Percentiles rank a stretch among this genome's conserved stretches.
Conservation (phyloP, 2,329 filamentous ascomycete species). For the Pestalotiopsis sp. region DNA sequence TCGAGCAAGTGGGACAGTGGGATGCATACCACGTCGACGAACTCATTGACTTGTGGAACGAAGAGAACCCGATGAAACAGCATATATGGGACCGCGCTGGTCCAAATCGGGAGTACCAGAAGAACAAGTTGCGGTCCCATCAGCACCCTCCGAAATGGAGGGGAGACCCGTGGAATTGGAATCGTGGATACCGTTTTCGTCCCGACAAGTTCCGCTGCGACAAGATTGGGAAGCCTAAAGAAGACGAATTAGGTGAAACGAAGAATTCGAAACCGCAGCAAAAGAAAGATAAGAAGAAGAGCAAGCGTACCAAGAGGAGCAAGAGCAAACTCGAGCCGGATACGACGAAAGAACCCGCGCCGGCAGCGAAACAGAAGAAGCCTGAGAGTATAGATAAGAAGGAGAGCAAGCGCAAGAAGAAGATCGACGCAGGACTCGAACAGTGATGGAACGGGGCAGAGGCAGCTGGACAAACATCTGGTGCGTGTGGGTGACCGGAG, state of each 20-base stretch:
- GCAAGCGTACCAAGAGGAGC: not conserved
- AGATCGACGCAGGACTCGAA: too few species aligned
- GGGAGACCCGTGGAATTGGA: not conserved
- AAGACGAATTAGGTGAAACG: not conserved
- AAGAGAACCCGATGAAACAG: not conserved
- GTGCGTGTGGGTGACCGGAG: too few species aligned
- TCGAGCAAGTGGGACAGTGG: not conserved
- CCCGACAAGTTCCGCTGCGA: not conserved
- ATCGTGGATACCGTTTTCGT: not conserved
- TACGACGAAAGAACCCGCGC: not conserved
- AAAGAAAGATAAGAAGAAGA: not conserved
- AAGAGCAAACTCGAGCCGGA: not conserved
- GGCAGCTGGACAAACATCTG: too few species aligned
- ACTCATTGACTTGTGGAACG: not conserved
- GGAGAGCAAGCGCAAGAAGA: too few species aligned
- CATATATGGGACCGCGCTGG: not conserved
- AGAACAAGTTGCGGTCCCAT: not conserved
- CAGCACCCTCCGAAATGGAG: not conserved
- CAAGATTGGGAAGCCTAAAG: not conserved
- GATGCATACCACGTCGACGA: not conserved
- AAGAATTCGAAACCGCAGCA: not conserved
- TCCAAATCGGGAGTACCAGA: not conserved
- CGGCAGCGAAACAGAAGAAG: too few species aligned
- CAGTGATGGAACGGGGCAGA: too few species aligned
- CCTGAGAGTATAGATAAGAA: too few species aligned